Evolutionary conservation across 768 basidiomycete genomes (phyloP), one percentile per base, ranked within the genome.

Genomic region (Suillus variegatus): DNA sequence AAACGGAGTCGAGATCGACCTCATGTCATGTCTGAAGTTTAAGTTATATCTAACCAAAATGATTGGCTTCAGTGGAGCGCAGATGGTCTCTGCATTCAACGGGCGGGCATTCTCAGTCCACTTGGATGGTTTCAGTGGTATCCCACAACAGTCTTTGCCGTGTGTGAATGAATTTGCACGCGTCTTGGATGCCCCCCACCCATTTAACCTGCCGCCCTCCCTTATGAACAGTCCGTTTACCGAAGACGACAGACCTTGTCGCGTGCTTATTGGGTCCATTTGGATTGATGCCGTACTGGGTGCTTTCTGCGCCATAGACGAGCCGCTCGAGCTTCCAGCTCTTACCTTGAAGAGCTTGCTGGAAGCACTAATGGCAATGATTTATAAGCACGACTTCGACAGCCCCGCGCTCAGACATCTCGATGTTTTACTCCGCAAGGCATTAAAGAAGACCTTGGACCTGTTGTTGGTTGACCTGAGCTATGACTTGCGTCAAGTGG

Each of bases 351-450:
- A 92, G 70, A 83, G 80, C 61, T 71, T 91, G 51, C 76, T 93
- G 52, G 90, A 92, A 76, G 78, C 84, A 1, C 69, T 92, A 28
- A 82, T 89, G 64, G 84, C 91, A 51, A 80, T 88, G 66, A 82
- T 91, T 25, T 87, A 88, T 76, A 93, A 93, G 77, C 88, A 91
- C 66, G 88, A 93, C 71, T 85, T 93, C 64, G 86, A 87, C 55
- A 83, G 82, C 60, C 74, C 69, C 22, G 74, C 82, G 16, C 77
- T 93, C 62, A 80, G 75, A 60, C 85, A 86, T 69, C 80, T 91
- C 36, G 86, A 88, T 56, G 79, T 77, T 38, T 68, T 76, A 16
- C 76, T 92, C 2, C 82, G 86, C 44, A 80, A 76, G 60, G 87
- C 89, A 0, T 79, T 90, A 16, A 72, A 80, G 38, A 80, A 82